Conservation (phyloP, 768 basidiomycete species). For the Panellus pusillus region DNA sequence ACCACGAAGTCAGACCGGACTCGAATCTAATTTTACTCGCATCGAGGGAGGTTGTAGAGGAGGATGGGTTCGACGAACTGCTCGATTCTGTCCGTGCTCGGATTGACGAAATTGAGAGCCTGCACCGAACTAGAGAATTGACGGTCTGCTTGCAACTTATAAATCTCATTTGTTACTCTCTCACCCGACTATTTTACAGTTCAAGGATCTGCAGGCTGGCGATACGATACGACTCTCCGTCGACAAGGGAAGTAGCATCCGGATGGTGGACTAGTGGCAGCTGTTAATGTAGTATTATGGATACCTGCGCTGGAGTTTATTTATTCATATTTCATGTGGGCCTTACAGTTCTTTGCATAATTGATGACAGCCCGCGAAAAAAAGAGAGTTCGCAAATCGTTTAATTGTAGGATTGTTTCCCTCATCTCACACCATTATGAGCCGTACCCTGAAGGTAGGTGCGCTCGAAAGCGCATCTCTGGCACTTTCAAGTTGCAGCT, state of each 20-base stretch:
- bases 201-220: constrained; percentile 49
- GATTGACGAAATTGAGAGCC: constrained; percentile 84
- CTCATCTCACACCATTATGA: no score
- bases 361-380: no score
- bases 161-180: constrained; percentile 10
- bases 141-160: constrained; percentile 42
- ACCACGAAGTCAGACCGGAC: constrained; percentile 78
- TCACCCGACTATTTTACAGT: constrained; percentile 29
- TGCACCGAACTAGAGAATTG: constrained; percentile 76
- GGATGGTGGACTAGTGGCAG: constrained; percentile 26
- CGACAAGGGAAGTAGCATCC: constrained; percentile 57
- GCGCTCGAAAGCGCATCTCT: no score
- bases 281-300: background rate
- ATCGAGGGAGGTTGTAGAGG: constrained; percentile 66
- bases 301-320: background rate
- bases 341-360: no score
- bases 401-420: no score
- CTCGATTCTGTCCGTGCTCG: constrained; percentile 71
- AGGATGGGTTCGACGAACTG: constrained; percentile 78
- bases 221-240: constrained; percentile 53
- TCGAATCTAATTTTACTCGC: constrained; percentile 76
- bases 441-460: no score
- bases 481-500: no score
- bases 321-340: background rate
- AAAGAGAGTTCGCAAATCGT: no score